phyloP scores from a whole-genome alignment of 805 yeast genomes.

The Crinitomyces ghanaensis region DNA sequence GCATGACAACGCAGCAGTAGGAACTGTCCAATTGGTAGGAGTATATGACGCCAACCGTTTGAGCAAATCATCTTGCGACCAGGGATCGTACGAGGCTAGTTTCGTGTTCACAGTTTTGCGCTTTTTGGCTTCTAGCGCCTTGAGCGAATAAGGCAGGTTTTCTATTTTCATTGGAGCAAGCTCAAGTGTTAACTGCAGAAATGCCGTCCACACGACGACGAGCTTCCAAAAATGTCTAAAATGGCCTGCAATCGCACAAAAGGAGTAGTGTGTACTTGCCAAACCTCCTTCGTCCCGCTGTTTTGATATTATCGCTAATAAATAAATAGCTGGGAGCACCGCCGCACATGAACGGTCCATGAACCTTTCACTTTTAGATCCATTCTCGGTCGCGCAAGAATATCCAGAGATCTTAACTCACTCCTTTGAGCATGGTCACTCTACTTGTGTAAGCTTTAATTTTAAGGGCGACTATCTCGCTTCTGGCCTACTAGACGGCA shows the following conservation, averaged over 20 bases:
- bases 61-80: conserved; percentile 10
- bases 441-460: conserved; percentile 59
- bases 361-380: conserved; percentile 80
- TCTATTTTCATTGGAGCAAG: no score
- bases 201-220: no score
- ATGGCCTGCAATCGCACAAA: no score
- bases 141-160: no score
- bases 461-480: conserved; percentile 78
- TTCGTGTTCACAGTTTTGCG: no score
- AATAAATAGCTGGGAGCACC: conserved; percentile 1
- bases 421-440: conserved; percentile 40
- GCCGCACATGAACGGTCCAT: conserved; percentile 28
- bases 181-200: no score
- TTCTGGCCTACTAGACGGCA: conserved; percentile 64
- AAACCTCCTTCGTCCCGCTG: no score
- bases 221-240: no score
- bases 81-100: conserved; percentile 8
- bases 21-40: conserved; percentile 8
- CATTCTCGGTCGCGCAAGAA: conserved; percentile 83
- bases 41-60: conserved; percentile 6
- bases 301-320: no score
- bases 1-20: conserved; percentile 2
- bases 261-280: no score
- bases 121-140: no score
- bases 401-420: conserved; percentile 77